phyloP scores from a whole-genome alignment of 805 yeast species.

The Lipomyces japonicus region DNA sequence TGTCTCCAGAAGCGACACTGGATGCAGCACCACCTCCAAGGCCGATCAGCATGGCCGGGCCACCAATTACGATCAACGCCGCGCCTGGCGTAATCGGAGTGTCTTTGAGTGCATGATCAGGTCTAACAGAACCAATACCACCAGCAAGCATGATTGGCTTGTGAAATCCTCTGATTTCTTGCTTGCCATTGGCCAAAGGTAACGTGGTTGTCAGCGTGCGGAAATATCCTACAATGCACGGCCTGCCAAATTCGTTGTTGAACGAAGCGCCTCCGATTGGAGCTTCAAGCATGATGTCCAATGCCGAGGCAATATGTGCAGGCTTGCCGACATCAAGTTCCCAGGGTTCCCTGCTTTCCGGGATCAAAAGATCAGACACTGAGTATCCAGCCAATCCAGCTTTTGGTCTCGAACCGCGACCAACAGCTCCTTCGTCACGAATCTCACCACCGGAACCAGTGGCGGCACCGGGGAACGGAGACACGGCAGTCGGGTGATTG shows the following conservation, averaged over 20 bases:
- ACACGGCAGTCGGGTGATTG: conserved; percentile 98
- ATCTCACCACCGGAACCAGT: conserved; percentile 99
- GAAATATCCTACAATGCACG: conserved; percentile 94
- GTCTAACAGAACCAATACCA: conserved; percentile 96
- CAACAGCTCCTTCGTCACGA: conserved; percentile 99
- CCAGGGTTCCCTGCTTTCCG: conserved; percentile 89
- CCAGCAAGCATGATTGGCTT: conserved; percentile 99
- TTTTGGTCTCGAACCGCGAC: conserved; percentile 95
- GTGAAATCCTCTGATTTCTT: conserved; percentile 91
- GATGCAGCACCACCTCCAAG: conserved; percentile 99
- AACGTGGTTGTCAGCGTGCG: conserved; percentile 87
- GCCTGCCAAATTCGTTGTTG: conserved; percentile 98
- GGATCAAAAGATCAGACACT: conserved; percentile 86
- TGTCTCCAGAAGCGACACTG: conserved; percentile 92
- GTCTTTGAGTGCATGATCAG: conserved; percentile 84
- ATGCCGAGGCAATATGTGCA: conserved; percentile 81
- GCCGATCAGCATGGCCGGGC: conserved; percentile 96
- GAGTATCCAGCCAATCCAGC: conserved; percentile 94
- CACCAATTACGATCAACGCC: conserved; percentile 88
- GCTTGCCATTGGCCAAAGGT: conserved; percentile 54
- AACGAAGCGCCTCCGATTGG: conserved; percentile 98
- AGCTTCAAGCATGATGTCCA: conserved; percentile 95
- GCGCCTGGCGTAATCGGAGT: conserved; percentile 88
- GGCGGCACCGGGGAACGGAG: conserved; percentile 99
- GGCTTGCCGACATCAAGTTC: conserved; percentile 89